Base-by-base conservation (phyloP, 805 yeast species). In the Candida pini region DNA sequence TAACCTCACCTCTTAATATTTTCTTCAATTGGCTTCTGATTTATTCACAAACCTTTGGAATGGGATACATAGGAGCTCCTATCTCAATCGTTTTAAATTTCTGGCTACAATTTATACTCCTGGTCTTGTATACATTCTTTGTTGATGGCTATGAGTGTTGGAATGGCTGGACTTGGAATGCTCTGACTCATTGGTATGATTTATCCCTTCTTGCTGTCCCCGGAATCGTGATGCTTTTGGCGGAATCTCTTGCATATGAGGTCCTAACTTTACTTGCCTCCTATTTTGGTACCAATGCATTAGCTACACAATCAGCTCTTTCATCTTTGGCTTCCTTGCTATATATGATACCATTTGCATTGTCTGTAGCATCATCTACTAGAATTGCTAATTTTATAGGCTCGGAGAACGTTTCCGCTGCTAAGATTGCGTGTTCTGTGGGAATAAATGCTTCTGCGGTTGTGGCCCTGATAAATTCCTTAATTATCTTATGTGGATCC, bases 41-140 rank as follows among this genome's bases (percentile, higher is more conserved):
- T 2, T 79, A 87, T 80, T 66, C 76, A 16, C 41, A 38, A 12
- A 26, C 38, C 3, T 40, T 46, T 18, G 95, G 95, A 2, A 45
- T 87, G 12, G 92, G 89, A 1, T 82, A 75, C 50, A 51, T 76
- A 22, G 90, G 90, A 9, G 88, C 90, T 2, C 89, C 92, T 16
- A 65, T 81, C 18, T 76, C 88, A 5, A 81, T 83, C 5, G 81
- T 76, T 3, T 65, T 78, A 18, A 78, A 83, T 27, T 77, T 80
- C 52, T 81, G 86, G 78, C 49, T 77, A 34, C 79, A 82, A 86
- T 73, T 80, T 26, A 31, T 66, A 14, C 59, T 76, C 26, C 51
- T 83, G 41, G 53, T 78, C 18, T 40, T 64, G 3, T 85, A 84
- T 50, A 78, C 76, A 2, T 32, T 64, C 0, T 70, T 63, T 40